Evolutionary conservation across 768 basidiomycete species (phyloP).

Genomic region (Pisolithus tinctorius): DNA sequence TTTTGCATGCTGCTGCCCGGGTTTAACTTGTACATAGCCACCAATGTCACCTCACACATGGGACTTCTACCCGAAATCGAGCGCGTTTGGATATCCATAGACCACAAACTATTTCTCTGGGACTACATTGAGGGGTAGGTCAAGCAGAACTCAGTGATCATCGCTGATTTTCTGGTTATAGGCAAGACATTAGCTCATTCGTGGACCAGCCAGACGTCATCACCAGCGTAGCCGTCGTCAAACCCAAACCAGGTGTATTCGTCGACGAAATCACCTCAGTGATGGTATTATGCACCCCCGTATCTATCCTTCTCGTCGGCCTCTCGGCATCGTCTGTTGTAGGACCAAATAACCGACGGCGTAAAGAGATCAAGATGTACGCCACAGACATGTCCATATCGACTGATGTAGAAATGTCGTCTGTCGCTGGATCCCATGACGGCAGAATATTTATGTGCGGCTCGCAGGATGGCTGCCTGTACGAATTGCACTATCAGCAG

Average conservation of each 20-base stretch:
- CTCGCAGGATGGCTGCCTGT: constrained; percentile 77
- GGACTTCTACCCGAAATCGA: constrained; percentile 91
- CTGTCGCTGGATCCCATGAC: constrained; percentile 68
- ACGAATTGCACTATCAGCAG: constrained; percentile 88
- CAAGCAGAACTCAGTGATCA: background rate
- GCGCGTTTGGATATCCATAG: constrained; percentile 91
- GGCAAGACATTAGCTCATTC: constrained; percentile 90
- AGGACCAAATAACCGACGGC: constrained; percentile 32
- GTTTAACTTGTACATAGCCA: constrained; percentile 35
- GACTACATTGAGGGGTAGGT: constrained; percentile 90
- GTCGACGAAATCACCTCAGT: constrained; percentile 87
- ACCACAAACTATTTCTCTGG: constrained; percentile 93
- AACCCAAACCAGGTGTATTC: constrained; percentile 80
- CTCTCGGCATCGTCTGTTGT: constrained; percentile 48
- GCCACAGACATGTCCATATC: constrained; percentile 78
- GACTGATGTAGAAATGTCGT: constrained; percentile 80
- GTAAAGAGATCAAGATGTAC: constrained; percentile 81
- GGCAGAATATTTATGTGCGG: constrained; percentile 93
- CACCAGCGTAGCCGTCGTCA: constrained; percentile 80
- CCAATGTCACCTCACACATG: constrained; percentile 73
- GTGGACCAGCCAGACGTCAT: constrained; percentile 89
- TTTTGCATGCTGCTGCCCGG: background rate
- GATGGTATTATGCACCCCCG: constrained; percentile 84
- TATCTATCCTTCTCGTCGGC: constrained; percentile 80
- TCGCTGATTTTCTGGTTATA: constrained; percentile 21